Evolutionary conservation across 2,329 filamentous ascomycete species (phyloP), one percentile per base, ranked within the genome.

Genomic region (Teratosphaeria gauchensis): DNA sequence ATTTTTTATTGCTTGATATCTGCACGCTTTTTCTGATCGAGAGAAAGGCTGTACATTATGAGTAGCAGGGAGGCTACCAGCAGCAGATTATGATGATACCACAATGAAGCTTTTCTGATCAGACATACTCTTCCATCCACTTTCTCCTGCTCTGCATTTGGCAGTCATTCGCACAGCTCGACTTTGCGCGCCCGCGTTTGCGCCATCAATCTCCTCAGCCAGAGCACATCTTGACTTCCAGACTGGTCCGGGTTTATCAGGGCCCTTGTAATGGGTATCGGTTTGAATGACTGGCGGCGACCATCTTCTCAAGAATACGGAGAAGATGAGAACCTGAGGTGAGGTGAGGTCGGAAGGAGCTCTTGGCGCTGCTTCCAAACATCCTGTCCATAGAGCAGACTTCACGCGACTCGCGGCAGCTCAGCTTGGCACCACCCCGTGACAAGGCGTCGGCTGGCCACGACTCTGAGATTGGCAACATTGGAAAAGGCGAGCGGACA

Each of bases 71-170:
- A 31, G 33, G 53, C 33, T 54, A 46, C 46, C 55, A 38, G 57
- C 55, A 53, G 52, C 28, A 61, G 59, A 57, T 61, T 61, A 61
- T 58, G 60, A 62, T 62, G 60, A 62, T 62, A 62, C 58, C 60
- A 57, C 57, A 61, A 60, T 57, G 53, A 54, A 56, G 58, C 58
- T 58, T 60, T 62, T 62, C 60, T 58, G 60, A 62, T 58, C 60
- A 62, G 58, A 57, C 16, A 56, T 53, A 4, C n/a, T 19, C 19
- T 31, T 6, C 52, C 12, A 1, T 53, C n/a, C 28, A 21, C n/a
- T 16, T 31, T 32, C 32, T 53, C 21, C 16, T 30, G 24, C 6
- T 8, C 11, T 31, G 24, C n/a, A 7, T 31, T 14, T 21, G 52
- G n/a, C n/a, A 9, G 42, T 19, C 42, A 48, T 6, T 48, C 6